Conservation (phyloP, 1,284 basidiomycete species). For the Ceratobasidium sp. region DNA sequence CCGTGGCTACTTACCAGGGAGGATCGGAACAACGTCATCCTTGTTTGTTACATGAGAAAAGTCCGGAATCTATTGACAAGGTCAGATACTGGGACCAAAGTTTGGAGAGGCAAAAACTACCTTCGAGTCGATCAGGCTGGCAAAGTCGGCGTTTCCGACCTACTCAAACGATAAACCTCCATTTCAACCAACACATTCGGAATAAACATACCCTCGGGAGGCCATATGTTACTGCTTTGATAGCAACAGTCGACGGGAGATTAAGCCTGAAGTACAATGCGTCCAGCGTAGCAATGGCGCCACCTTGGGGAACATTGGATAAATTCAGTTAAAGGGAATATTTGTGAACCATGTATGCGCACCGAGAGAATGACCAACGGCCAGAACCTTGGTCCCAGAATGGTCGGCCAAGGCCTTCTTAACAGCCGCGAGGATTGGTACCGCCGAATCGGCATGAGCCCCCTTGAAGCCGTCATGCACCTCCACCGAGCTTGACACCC, state of each 20-base stretch:
- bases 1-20: conserved; percentile 54
- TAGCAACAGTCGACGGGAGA: conserved; percentile 43
- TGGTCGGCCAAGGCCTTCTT: conserved; percentile 37
- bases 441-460: neutral
- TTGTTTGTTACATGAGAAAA: conserved; percentile 65
- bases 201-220: conserved; percentile 57
- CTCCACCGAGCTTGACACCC: conserved; percentile 15
- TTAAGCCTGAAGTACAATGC: conserved; percentile 49
- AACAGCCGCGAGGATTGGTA: neutral
- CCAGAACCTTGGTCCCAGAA: conserved; percentile 38
- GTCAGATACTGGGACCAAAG: neutral
- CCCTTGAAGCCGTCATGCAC: conserved; percentile 8
- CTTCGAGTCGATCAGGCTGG: conserved; percentile 36
- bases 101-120: neutral
- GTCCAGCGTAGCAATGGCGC: conserved; percentile 65
- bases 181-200: neutral
- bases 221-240: conserved; percentile 43
- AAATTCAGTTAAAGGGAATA: neutral
- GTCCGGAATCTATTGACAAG: conserved; percentile 49
- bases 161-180: conserved; percentile 17
- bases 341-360: conserved; percentile 6
- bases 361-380: conserved; percentile 45
- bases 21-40: conserved; percentile 60
- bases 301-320: conserved; percentile 52
- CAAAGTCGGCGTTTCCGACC: conserved; percentile 48